These are phyloP conservation scores for Pulveroboletus ravenelii DNA, from an alignment of 768 basidiomycete species.

Conservation along the genomic window DNA sequence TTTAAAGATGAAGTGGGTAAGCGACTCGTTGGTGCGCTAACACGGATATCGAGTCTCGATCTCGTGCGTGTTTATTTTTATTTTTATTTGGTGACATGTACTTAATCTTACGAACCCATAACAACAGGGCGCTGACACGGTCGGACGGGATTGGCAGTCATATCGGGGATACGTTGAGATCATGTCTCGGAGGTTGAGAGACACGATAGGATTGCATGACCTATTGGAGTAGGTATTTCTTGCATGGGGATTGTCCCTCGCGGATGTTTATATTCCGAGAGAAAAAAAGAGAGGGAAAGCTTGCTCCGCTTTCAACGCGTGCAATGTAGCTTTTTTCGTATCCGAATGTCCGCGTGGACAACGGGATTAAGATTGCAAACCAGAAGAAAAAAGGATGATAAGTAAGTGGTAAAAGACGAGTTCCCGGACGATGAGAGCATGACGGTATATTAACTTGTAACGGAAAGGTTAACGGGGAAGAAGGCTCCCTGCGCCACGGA, in stretches of 20 bases:
- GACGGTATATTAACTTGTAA: background rate
- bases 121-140: constrained; percentile 38
- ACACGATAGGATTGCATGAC: constrained; percentile 57
- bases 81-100: background rate
- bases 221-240: constrained; percentile 17
- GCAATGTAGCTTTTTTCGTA: background rate
- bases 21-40: constrained; percentile 51
- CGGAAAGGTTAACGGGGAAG: constrained; percentile 57
- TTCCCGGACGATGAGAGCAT: background rate
- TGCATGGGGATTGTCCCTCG: background rate
- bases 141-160: constrained; percentile 53
- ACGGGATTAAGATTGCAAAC: constrained; percentile 2
- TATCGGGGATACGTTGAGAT: constrained; percentile 71
- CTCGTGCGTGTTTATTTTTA: constrained; percentile 37
- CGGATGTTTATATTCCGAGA: background rate
- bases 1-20: constrained; percentile 56
- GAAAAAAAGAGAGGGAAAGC: background rate
- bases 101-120: constrained; percentile 6
- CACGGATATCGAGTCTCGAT: constrained; percentile 50
- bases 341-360: background rate
- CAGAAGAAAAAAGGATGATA: background rate
- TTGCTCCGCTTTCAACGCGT: background rate
- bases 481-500: constrained; percentile 80
- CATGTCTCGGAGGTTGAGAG: constrained; percentile 66
- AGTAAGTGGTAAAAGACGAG: constrained; percentile 2